These are phyloP conservation scores for Eurotiales sp. DNA, from an alignment of 2,329 filamentous ascomycete genomes.

Conservation along the genomic window DNA sequence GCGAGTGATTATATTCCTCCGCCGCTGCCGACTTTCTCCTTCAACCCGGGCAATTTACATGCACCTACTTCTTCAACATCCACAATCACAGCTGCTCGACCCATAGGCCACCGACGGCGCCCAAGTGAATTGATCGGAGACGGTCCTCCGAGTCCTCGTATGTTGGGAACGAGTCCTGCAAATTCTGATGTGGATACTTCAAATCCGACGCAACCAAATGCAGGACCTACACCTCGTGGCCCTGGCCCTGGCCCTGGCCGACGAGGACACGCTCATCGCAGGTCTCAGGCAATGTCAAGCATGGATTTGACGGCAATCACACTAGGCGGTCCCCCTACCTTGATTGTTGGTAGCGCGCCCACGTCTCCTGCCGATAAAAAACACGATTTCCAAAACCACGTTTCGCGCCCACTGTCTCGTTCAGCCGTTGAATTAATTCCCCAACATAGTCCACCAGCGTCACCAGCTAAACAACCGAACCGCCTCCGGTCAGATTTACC, in stretches of 20 bases:
- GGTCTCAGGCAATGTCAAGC: constrained; percentile 76
- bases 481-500: constrained; percentile 4
- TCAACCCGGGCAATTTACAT: constrained; percentile 31
- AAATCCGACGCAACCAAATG: constrained; percentile 27
- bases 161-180: constrained; percentile 53
- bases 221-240: constrained; percentile 41
- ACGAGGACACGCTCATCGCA: constrained; percentile 72
- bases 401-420: constrained; percentile 30
- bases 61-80: constrained; percentile 53
- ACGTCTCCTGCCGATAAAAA: constrained; percentile 44
- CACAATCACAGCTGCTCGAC: constrained; percentile 49
- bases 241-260: constrained; percentile 53
- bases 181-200: constrained; percentile 4
- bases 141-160: constrained; percentile 52
- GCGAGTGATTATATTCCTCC: constrained; percentile 33
- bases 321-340: constrained; percentile 34
- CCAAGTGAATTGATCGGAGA: constrained; percentile 80
- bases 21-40: constrained; percentile 36
- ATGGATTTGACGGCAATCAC: constrained; percentile 66
- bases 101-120: constrained; percentile 65
- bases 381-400: constrained; percentile 25
- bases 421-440: constrained; percentile 28
- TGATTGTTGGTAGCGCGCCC: constrained; percentile 55
- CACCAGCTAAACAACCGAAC: constrained; percentile 24
- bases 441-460: constrained; percentile 29